These are phyloP conservation scores for Backusella tarrabulga DNA, from an alignment of 192 early-diverging fungal species.

Conservation along the genomic window DNA sequence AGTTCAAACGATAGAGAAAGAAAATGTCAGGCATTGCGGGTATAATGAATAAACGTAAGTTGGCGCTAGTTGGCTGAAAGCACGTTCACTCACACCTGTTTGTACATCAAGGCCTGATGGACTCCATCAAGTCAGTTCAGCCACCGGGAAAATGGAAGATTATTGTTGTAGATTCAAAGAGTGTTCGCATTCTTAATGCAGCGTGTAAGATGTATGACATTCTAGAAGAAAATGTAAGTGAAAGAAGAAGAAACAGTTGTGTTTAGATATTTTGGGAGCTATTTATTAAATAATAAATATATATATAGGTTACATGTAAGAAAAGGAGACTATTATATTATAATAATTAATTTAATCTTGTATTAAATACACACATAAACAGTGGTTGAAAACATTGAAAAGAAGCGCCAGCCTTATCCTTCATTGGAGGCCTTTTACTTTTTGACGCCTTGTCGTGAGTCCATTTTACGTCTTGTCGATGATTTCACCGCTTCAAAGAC, in stretches of 20 bases:
- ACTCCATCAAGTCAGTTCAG: slow-evolving; percentile 76
- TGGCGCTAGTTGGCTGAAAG: neutral
- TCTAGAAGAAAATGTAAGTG: slow-evolving; percentile 63
- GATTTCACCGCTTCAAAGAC: slow-evolving; percentile 45
- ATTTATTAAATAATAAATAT: neutral
- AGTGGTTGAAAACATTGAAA: slow-evolving; percentile 66
- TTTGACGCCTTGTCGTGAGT: slow-evolving; percentile 56
- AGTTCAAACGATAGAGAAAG: neutral
- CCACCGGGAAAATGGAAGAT: slow-evolving; percentile 80
- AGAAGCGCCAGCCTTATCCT: slow-evolving; percentile 55
- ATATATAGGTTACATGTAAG: slow-evolving; percentile 26
- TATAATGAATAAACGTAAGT: slow-evolving; percentile 4
- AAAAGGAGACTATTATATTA: neutral
- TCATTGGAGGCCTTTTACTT: slow-evolving; percentile 62
- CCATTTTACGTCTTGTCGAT: slow-evolving; percentile 55
- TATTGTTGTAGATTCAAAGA: slow-evolving; percentile 74
- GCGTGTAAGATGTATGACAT: slow-evolving; percentile 79
- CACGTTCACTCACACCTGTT: neutral
- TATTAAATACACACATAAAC: neutral
- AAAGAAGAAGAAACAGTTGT: neutral
- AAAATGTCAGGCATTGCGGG: neutral
- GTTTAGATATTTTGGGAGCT: neutral
- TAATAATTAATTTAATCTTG: neutral
- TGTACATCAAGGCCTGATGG: slow-evolving; percentile 50
- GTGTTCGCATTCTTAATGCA: slow-evolving; percentile 68